Evolutionary conservation across 2,329 filamentous ascomycete species (phyloP).

Genomic region (Pseudogymnoascus verrucosus): DNA sequence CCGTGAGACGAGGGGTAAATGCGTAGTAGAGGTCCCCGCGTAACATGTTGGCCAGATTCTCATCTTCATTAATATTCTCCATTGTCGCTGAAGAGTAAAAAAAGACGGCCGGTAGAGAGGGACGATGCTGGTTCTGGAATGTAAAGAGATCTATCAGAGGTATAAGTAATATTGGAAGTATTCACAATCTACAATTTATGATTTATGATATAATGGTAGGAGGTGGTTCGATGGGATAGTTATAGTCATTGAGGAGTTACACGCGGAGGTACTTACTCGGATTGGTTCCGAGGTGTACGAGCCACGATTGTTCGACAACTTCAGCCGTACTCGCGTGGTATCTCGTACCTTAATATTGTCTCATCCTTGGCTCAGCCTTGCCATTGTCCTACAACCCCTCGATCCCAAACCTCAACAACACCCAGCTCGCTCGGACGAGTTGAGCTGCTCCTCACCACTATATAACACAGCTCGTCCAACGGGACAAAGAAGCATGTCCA

Average conservation of each 20-base stretch:
- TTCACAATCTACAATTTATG: background rate
- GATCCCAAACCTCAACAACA: conserved; percentile 9
- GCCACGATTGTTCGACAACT: background rate
- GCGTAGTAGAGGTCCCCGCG: conserved; percentile 66
- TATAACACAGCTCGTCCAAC: background rate
- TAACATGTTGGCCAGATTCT: conserved; percentile 50
- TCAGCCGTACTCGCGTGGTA: background rate
- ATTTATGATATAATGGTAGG: background rate
- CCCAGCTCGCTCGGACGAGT: background rate
- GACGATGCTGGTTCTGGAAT: background rate
- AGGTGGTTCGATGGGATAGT: background rate
- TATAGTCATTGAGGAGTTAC: background rate
- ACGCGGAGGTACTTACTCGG: background rate
- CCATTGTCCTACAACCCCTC: conserved; percentile 12
- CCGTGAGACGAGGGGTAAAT: conserved; percentile 60
- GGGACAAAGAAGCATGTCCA: background rate
- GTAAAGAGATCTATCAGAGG: background rate
- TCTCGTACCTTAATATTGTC: conserved; percentile 8
- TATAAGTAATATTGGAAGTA: background rate
- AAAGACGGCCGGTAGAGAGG: background rate
- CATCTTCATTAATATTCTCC: conserved; percentile 31
- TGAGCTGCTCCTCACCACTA: background rate
- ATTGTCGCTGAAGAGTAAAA: background rate
- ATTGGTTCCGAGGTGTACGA: background rate
- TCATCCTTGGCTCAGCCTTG: conserved; percentile 4